Percentiles rank a stretch among this genome's conserved stretches.
Conservation (phyloP, 805 yeast species). For the Sugiyamaella floridensis region DNA sequence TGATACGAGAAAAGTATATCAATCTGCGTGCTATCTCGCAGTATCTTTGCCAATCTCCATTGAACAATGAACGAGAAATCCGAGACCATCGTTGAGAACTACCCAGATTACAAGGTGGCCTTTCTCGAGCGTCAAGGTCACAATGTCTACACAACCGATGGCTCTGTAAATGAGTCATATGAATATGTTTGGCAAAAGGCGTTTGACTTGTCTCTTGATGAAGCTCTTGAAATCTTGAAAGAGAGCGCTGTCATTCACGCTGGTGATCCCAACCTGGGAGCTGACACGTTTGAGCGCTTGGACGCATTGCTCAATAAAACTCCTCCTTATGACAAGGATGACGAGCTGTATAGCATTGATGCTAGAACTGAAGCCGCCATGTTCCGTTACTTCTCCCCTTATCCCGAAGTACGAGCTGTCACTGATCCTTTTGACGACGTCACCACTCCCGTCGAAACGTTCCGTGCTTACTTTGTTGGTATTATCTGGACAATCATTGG, state of each 20-base stretch:
- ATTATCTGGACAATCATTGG: conserved; percentile 44
- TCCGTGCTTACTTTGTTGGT: conserved; percentile 38
- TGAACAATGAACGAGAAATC: neutral
- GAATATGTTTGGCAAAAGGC: conserved; percentile 38
- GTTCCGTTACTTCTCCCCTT: conserved; percentile 38
- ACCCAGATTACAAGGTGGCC: neutral
- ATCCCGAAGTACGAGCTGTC: conserved; percentile 52
- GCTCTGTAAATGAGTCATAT: neutral
- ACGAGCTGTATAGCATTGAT: conserved; percentile 11
- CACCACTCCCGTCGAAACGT: conserved; percentile 38
- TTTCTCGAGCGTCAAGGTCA: neutral
- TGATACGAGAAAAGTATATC: neutral
- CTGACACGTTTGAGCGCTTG: conserved; percentile 32
- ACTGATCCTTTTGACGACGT: conserved; percentile 46
- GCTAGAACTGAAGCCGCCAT: conserved; percentile 8
- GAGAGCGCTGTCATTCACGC: conserved; percentile 37
- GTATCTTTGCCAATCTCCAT: neutral
- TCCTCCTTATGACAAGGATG: neutral
- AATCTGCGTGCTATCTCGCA: neutral
- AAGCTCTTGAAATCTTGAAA: conserved; percentile 37
- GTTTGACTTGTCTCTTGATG: conserved; percentile 31
- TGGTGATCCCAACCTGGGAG: conserved; percentile 44
- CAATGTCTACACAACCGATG: neutral
- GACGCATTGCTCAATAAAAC: neutral
- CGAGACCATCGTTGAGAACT: neutral